Base-by-base conservation (phyloP, 495 filamentous ascomycete genomes). In the Wilcoxina mikolae region DNA sequence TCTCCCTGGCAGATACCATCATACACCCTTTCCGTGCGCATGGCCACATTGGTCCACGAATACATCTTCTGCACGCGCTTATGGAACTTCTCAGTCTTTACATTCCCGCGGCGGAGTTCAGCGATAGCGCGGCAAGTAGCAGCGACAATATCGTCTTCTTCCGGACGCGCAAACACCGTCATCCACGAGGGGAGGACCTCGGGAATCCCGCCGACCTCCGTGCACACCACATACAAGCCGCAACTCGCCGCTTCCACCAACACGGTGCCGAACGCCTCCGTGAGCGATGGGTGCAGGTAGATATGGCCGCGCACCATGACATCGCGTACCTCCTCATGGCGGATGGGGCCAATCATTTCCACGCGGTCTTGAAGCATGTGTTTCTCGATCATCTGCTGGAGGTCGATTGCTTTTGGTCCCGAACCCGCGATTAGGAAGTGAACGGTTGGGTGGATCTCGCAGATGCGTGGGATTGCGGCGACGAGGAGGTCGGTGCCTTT, bases 261-360 rank as follows among this genome's bases (percentile, higher is more conserved):
- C 22, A 98, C 91, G 0, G 91, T 98, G 1, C 91, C 91, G 62
- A 98, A 98, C 7, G 91, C 91, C 69, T 98, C 91, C 0, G 91
- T 98, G 28, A 98, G 74, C 26, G 82, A 87, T 0, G 91, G 93
- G 66, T 96, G 90, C 0, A 98, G 78, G 67, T 96, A 96, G 54
- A 98, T 93, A 62, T 98, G 88, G 0, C 91, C 91, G 46, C 87
- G 78, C 9, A 95, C 83, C 91, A 98, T 98, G n/a, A 98, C 90
- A 68, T 96, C 85, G 35, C 91, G 80, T 1, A 98, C 91, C 59
- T 96, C 87, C 65, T 96, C 93, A 66, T 98, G 91, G 18, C 91
- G 80, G 23, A 96, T 79, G 3, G 90, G 79, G 15, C 91, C 91
- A 12, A 96, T 74, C 73, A 96, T 80, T 61, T 91, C 84, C 4